These are phyloP conservation scores for Curvularia sp. DNA, from an alignment of 2,329 filamentous ascomycete species.

Conservation along the genomic window DNA sequence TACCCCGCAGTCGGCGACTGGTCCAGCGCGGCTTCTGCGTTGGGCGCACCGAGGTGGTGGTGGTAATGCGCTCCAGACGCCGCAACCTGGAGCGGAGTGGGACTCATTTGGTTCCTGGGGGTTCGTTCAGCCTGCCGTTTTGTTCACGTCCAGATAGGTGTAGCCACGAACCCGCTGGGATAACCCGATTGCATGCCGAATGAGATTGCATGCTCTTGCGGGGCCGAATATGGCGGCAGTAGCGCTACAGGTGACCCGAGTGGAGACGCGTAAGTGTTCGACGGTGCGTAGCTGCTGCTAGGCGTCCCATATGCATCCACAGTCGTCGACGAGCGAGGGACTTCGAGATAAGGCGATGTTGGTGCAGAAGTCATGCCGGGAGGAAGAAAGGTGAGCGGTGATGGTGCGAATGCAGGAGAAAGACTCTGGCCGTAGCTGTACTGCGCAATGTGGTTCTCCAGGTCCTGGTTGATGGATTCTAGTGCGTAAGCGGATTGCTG, in stretches of 20 bases:
- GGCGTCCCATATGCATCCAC: constrained; percentile 38
- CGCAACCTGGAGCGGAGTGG: constrained; percentile 30
- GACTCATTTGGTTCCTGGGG: constrained; percentile 51
- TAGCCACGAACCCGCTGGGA: constrained; percentile 54
- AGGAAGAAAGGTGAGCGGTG: constrained; percentile 52
- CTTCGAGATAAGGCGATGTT: constrained; percentile 55
- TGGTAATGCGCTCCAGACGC: constrained; percentile 37
- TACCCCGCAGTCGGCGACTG: constrained; percentile 28
- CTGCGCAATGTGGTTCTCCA: constrained; percentile 51
- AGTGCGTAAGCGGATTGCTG: constrained; percentile 48
- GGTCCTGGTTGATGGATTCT: constrained; percentile 50
- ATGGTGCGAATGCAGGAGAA: constrained; percentile 59
- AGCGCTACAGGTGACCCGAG: constrained; percentile 47
- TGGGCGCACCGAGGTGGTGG: constrained; percentile 27
- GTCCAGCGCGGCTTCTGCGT: constrained; percentile 23
- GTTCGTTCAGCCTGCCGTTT: constrained; percentile 49
- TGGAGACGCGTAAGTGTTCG: constrained; percentile 48
- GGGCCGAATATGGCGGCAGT: constrained; percentile 44
- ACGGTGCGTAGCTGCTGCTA: constrained; percentile 42
- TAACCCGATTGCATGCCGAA: constrained; percentile 51
- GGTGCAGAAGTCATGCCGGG: constrained; percentile 43
- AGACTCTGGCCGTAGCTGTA: constrained; percentile 53
- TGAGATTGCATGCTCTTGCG: constrained; percentile 52
- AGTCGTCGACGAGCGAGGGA: constrained; percentile 46
- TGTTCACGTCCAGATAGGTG: constrained; percentile 53